Base-by-base conservation (phyloP, 305 asterid genomes). In the Fraxinus baroniana region DNA sequence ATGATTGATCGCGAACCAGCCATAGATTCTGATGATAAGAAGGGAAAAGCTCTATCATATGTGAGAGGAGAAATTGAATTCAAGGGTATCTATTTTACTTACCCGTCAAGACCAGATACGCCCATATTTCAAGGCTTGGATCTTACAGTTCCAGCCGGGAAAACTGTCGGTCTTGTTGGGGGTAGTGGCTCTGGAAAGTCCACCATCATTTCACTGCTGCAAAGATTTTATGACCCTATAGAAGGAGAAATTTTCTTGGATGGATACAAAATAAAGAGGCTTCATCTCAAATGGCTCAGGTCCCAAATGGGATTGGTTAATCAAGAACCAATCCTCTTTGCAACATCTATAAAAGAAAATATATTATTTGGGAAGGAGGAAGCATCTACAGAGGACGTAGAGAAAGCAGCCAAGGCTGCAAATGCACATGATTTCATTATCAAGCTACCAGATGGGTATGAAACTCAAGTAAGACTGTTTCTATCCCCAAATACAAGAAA, bases 161-260 rank as follows among this genome's bases (percentile, higher is more conserved):
- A 79, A 86, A 91, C 90, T 2, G 87, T 90, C 5, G 96, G 94
- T 15, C 89, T 93, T 13, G 94, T 92, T 12, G 96, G 96, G 33
- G 91, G 94, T 0, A 93, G 97, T 79, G 96, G 97, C 79, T 90
- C 94, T 1, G 97, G 96, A 15, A 93, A 93, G 82, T 92, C 96
- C 60, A 93, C 97, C 37, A 81, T 90, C 4, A 73, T 93, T 49
- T 85, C 96, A 0, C 80, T 93, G 80, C 88, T 93, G 17, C 94
- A 92, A 74, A 85, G 97, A 84, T 91, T 93, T 76, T 93, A 93
- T 10, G 96, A 93, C 66, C 94, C 97, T 3, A 78, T 87, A 39
- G 94, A 89, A 83, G 97, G 97, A 5, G 94, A 93, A 36, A 90
- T 92, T 24, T 73, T 86, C 36, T 84, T 93, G 35, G 97, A 93